Percentiles rank a stretch among this genome's conserved stretches.
These are phyloP conservation scores for Dichomitus squalens DNA, from an alignment of 1,284 basidiomycete genomes.

Conservation along the genomic window DNA sequence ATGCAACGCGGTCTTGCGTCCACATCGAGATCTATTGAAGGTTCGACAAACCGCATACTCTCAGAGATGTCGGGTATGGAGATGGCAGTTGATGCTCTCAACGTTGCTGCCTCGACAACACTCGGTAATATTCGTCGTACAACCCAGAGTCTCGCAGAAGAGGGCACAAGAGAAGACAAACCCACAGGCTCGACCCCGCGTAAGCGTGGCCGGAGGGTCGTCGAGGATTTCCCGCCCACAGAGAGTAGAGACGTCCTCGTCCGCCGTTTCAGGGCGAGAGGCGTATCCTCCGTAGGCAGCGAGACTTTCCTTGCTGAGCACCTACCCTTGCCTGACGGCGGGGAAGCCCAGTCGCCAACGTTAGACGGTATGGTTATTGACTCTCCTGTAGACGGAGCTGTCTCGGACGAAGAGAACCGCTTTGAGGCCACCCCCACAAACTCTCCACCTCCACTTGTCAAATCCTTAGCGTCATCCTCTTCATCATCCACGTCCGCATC, in stretches of 20 bases:
- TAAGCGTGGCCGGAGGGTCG: conserved; percentile 69
- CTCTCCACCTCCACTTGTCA: conserved; percentile 16
- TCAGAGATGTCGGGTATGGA: conserved; percentile 48
- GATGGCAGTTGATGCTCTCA: conserved; percentile 43
- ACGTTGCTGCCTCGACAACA: conserved; percentile 40
- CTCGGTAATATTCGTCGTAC: conserved; percentile 52
- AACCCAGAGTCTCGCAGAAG: conserved; percentile 52
- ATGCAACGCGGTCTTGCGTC: conserved; percentile 52
- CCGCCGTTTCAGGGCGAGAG: conserved; percentile 46
- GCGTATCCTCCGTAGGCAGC: conserved; percentile 33
- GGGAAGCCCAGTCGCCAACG: conserved; percentile 14
- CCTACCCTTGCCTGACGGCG: conserved; percentile 26
- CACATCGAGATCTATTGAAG: conserved; percentile 52
- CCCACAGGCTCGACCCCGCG: conserved; percentile 72
- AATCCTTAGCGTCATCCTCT: conserved; percentile 37
- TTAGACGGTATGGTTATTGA: conserved; percentile 20
- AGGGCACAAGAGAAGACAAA: conserved; percentile 62
- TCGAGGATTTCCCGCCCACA: conserved; percentile 71
- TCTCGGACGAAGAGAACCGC: conserved; percentile 27
- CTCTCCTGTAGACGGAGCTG: conserved; percentile 17
- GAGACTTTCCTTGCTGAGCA: conserved; percentile 39
- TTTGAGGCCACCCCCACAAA: conserved; percentile 18
- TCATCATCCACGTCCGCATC: conserved; percentile 36
- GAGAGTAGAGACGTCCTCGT: conserved; percentile 60
- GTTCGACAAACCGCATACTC: conserved; percentile 43